These are phyloP conservation scores for Neurospora tetrasperma DNA, from an alignment of 495 filamentous ascomycete genomes.

Conservation along the genomic window DNA sequence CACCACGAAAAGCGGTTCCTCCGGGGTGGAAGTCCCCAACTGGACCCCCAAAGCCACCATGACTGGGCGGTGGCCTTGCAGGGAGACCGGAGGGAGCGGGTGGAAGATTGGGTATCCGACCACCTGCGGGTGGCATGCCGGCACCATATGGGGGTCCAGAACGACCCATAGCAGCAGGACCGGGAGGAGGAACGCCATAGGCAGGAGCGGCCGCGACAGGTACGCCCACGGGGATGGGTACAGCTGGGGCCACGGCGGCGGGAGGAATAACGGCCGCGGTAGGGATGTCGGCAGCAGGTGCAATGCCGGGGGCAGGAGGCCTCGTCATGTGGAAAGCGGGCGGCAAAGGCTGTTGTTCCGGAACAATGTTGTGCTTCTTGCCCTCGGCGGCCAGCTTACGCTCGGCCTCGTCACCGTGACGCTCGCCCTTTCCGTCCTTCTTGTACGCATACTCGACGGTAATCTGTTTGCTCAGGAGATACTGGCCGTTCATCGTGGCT, in stretches of 20 bases:
- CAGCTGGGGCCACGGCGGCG: slow-evolving; percentile 9
- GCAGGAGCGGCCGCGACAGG: slow-evolving; percentile 3
- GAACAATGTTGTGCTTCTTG: slow-evolving; percentile 84
- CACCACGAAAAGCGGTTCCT: slow-evolving; percentile 13
- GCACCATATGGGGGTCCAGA: slow-evolving; percentile 20
- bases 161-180: slow-evolving; percentile 27
- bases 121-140: slow-evolving; percentile 17
- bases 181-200: slow-evolving; percentile 37
- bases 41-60: slow-evolving; percentile 68
- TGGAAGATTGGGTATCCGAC: slow-evolving; percentile 25
- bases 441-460: slow-evolving; percentile 98
- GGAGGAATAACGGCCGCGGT: slow-evolving; percentile 15
- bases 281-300: slow-evolving; percentile 14
- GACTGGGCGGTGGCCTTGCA: slow-evolving; percentile 67
- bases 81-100: slow-evolving; percentile 69
- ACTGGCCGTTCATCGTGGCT: slow-evolving; percentile 90
- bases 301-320: slow-evolving; percentile 8
- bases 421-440: slow-evolving; percentile 95
- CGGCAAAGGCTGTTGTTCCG: slow-evolving; percentile 54
- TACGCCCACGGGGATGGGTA: neutral
- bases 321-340: slow-evolving; percentile 38
- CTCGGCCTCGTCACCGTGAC: slow-evolving; percentile 92
- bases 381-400: slow-evolving; percentile 86
- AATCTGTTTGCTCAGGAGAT: slow-evolving; percentile 91
- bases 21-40: slow-evolving; percentile 48